These are phyloP conservation scores for Hygrocybe punicea DNA, from an alignment of 768 basidiomycete genomes.

Conservation along the genomic window DNA sequence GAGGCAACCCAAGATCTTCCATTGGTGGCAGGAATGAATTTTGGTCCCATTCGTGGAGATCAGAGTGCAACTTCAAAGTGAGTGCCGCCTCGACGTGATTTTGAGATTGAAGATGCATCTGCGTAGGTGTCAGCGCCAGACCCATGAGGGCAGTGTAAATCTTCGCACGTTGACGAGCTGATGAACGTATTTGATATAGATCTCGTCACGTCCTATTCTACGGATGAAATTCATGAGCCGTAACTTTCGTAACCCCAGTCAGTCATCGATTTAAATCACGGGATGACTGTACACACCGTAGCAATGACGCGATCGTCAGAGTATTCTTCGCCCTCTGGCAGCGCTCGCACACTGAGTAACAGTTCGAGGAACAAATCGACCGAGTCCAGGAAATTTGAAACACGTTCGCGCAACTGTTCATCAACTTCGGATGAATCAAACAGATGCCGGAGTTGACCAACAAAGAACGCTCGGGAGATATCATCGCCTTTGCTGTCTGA, in stretches of 20 bases:
- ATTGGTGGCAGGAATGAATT: constrained; percentile 78
- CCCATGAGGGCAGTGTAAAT: not conserved
- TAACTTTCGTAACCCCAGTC: constrained; percentile 45
- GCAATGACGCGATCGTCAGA: constrained; percentile 93
- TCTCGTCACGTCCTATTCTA: constrained; percentile 86
- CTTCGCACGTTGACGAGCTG: constrained; percentile 80
- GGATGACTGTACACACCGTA: constrained; percentile 48
- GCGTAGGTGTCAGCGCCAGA: constrained; percentile 18
- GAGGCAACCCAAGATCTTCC: constrained; percentile 85
- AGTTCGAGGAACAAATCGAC: constrained; percentile 92
- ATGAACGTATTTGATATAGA: constrained; percentile 95
- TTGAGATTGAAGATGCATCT: constrained; percentile 87
- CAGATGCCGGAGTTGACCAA: constrained; percentile 82
- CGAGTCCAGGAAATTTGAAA: constrained; percentile 80
- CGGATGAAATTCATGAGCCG: constrained; percentile 93
- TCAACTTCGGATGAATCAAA: constrained; percentile 85
- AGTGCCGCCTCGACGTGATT: constrained; percentile 92
- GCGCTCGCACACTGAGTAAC: constrained; percentile 76
- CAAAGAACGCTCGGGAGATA: constrained; percentile 89
- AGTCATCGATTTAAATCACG: constrained; percentile 8
- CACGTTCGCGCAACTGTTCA: constrained; percentile 69
- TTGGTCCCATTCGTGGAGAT: constrained; percentile 88
- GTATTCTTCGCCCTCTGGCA: constrained; percentile 92
- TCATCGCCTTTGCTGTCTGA: constrained; percentile 88
- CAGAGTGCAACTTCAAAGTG: constrained; percentile 90